Base-by-base conservation (phyloP, 371 early-diverging fungal species). In the Lichtheimia ramosa region DNA sequence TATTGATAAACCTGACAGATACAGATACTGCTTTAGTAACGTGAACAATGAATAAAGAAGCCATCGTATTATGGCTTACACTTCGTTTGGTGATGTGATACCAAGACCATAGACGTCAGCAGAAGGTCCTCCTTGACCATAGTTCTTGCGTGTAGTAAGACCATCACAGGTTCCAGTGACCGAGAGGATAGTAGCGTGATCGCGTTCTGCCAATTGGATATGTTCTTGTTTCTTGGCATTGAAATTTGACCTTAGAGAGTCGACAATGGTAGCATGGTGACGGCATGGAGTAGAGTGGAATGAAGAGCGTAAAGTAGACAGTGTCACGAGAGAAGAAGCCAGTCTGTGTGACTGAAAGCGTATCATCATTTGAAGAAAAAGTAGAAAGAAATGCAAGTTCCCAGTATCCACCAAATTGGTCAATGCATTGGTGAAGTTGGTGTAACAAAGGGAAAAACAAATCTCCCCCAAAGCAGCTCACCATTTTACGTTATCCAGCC, bases 1-100 rank as follows among this genome's bases (percentile, higher is more conserved):
- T 81, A 48, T 80, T 79, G 49, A 74, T 71, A 69, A 83, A 83
- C 12, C 70, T 75, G 54, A 27, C 2, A 48, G 48, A n/a, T 15
- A 28, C 3, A 27, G n/a, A n/a, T 3, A 3, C 34, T 34, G 34
- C 34, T 34, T 34, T 34, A 2, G 43, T n/a, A 5, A 24, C 24
- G 46, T 46, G 27, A 12, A 12, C 18, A 39, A 13, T 7, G 5
- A 6, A 42, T 7, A n/a, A n/a, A n/a, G n/a, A 24, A 41, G 0
- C 3, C 24, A 51, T 21, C 7, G 1, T 2, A 27, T 16, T 41
- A 48, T n/a, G n/a, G n/a, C 59, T 5, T 69, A 69, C 69, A 69
- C 69, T 50, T 69, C 59, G 18, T 59, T 20, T 16, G 69, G 65
- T 12, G 53, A 49, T 2, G 69, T 64, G 16, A 58, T 24, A 3